Evolutionary conservation across 2,329 filamentous ascomycete species (phyloP), one percentile per base, ranked within the genome.

Genomic region (Exophiala lecanii-corni): DNA sequence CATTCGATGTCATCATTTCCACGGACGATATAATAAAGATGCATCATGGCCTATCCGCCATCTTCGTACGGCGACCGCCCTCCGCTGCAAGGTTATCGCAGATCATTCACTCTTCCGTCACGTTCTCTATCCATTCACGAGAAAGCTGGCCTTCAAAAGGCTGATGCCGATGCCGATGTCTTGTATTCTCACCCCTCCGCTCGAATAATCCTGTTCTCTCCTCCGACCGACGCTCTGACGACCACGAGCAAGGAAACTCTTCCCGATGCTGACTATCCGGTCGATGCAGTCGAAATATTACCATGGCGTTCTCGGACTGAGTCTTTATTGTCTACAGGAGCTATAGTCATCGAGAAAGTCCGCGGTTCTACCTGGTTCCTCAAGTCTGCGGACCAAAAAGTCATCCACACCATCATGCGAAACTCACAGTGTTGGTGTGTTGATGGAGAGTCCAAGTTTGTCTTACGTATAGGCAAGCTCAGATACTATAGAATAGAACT

Each of bases 341-440:
- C 81, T 1, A 75, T 96, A 47, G 78, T 83, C 51, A 87, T 96
- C 51, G 94, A 96, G 62, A 82, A 86, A 57, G 84, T 92, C 23
- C 85, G 86, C 5, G 86, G 87, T 15, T 87, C 87, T 7, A 86
- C 92, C 12, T 86, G 87, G 9, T 96, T 95, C 58, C 73, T 96
- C 7, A 91, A 85, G 63, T 94, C 88, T 51, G 43, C 46, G 12
- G 51, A 52, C 9, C 86, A 86, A 47, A 81, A 79, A 42, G 82
- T 89, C 12, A 74, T 95, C 13, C 86, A 92, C 57, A 85, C 89
- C 9, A 92, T 96, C 50, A 69, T 96, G 39, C 87, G 86, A 17
- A 87, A 87, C 62, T 94, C 88, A 45, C 89, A 95, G 64, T 94
- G 86, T 60, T 96, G 89, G 89, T 94, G 86, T 62, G 84, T 96